Percentiles rank a stretch among this genome's conserved stretches.
phyloP scores from a whole-genome alignment of 306 rosid genomes.

The Morella rubra region DNA sequence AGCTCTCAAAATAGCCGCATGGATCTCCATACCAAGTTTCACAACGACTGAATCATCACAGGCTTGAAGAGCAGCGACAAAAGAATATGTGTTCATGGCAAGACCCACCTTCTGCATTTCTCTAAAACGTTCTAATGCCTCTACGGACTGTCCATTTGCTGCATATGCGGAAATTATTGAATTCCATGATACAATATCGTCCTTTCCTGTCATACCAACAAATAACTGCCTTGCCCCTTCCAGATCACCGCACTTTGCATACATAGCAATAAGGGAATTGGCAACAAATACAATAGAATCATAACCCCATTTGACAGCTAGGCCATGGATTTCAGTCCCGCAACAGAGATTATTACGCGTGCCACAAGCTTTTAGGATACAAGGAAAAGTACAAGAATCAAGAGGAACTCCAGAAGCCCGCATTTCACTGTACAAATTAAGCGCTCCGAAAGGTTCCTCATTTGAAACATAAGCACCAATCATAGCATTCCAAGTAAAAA shows the following conservation, averaged over 20 bases:
- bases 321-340: slow-evolving; percentile 65
- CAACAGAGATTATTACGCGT: slow-evolving; percentile 21
- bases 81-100: slow-evolving; percentile 49
- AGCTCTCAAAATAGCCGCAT: slow-evolving; percentile 51
- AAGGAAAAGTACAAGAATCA: slow-evolving; percentile 63
- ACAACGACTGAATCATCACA: slow-evolving; percentile 48
- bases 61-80: slow-evolving; percentile 69
- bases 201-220: slow-evolving; percentile 41
- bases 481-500: slow-evolving; percentile 79
- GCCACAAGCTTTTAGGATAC: slow-evolving; percentile 56
- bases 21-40: slow-evolving; percentile 62
- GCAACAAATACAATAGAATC: slow-evolving; percentile 43
- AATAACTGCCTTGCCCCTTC: slow-evolving; percentile 52
- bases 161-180: slow-evolving; percentile 64
- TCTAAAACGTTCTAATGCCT: slow-evolving; percentile 52
- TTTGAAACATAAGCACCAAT: slow-evolving; percentile 60
- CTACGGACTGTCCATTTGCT: slow-evolving; percentile 38
- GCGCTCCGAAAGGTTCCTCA: slow-evolving; percentile 45
- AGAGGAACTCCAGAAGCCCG: slow-evolving; percentile 37
- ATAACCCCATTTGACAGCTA: slow-evolving; percentile 61
- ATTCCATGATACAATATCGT: slow-evolving; percentile 69
- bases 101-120: slow-evolving; percentile 49
- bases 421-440: slow-evolving; percentile 57
- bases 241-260: slow-evolving; percentile 57
- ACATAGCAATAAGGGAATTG: slow-evolving; percentile 71